Percentiles rank a stretch among this genome's conserved stretches.
Conservation (phyloP, 176 grass and related monocot genomes). For the Carex myosuroides region DNA sequence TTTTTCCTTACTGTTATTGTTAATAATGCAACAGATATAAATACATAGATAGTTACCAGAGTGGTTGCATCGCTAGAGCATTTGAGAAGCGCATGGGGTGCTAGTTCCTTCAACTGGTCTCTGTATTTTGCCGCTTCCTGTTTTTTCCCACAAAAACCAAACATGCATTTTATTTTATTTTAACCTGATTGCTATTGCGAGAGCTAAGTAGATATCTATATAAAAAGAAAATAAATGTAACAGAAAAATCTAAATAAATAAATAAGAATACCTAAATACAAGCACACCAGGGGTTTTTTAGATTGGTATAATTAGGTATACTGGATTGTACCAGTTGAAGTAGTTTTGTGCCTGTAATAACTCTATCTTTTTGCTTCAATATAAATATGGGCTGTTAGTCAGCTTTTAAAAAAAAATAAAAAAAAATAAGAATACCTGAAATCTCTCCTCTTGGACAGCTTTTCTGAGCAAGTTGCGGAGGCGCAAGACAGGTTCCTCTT, state of each 20-base stretch:
- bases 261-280: constrained; percentile 32
- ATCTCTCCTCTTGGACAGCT: constrained; percentile 55
- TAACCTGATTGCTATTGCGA: too few species aligned
- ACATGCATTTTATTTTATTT: neutral
- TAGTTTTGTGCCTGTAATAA: too few species aligned
- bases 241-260: neutral
- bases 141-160: neutral
- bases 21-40: neutral
- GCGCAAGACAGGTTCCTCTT: constrained; percentile 54
- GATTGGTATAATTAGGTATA: too few species aligned
- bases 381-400: too few species aligned
- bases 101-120: constrained; percentile 64
- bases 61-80: constrained; percentile 88
- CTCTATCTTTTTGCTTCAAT: too few species aligned
- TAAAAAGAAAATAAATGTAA: too few species aligned
- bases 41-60: constrained; percentile 27
- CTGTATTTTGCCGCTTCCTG: constrained; percentile 77
- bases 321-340: too few species aligned
- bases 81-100: constrained; percentile 68
- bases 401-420: too few species aligned
- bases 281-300: too few species aligned
- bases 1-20: neutral
- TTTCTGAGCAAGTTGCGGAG: constrained; percentile 49
- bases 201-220: too few species aligned
- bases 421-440: constrained; percentile 35